A percentile compares a stretch with the other conserved stretches of the same genome.
Evolutionary conservation across 106 monocot species (phyloP).

Genomic region (Dioscorea dumetorum): DNA sequence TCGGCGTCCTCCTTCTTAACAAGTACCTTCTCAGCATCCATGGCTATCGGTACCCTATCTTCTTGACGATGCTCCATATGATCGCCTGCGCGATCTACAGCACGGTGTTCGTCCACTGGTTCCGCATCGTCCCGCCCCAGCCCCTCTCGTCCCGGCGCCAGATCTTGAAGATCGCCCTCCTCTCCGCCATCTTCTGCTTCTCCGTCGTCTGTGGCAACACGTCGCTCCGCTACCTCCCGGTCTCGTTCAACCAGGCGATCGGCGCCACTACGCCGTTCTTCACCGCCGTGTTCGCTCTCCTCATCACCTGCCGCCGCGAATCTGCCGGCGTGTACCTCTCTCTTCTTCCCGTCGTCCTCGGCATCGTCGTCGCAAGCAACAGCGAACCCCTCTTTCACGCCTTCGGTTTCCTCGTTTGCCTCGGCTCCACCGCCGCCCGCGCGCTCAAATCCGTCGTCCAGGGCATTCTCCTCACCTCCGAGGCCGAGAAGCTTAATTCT

Average conservation of each 20-base stretch:
- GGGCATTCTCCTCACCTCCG: constrained; percentile 12
- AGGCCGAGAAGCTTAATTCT: constrained; percentile 9
- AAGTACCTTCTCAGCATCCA: constrained; percentile 13
- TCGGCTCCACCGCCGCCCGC: constrained; percentile 16
- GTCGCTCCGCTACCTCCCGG: constrained; percentile 19
- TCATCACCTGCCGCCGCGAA: constrained; percentile 8
- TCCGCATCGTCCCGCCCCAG: constrained; percentile 13
- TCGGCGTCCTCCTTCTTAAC: constrained; percentile 14
- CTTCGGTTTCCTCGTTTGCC: constrained; percentile 19
- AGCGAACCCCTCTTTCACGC: constrained; percentile 16
- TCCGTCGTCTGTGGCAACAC: constrained; percentile 22
- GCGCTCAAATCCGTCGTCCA: constrained; percentile 17
- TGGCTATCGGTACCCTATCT: constrained; percentile 14
- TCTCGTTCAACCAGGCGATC: constrained; percentile 16
- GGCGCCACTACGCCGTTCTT: constrained; percentile 14
- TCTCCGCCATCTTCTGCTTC: constrained; percentile 15
- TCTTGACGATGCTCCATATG: constrained; percentile 16
- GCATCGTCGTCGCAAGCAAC: constrained; percentile 14
- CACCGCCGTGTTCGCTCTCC: constrained; percentile 14
- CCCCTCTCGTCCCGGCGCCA: constrained; percentile 10
- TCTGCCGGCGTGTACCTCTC: constrained; percentile 5
- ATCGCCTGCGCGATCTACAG: constrained; percentile 10
- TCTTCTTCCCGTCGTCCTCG: constrained; percentile 15
- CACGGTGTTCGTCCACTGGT: constrained; percentile 6
- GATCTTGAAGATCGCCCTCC: constrained; percentile 11